Base-by-base conservation (phyloP, 1,284 basidiomycete species). In the Ustilago vetiveriae region DNA sequence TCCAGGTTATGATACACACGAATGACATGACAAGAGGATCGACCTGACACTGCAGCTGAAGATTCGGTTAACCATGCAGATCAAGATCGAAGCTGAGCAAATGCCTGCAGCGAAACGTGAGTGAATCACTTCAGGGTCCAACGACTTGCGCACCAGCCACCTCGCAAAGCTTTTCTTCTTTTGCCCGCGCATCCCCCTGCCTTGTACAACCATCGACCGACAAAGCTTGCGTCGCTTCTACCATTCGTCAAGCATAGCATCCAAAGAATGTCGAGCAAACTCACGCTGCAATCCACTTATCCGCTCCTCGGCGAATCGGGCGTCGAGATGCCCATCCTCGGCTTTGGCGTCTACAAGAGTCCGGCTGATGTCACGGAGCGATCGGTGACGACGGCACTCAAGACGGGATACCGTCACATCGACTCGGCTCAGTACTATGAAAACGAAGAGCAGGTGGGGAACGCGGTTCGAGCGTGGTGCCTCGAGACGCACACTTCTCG, bases 331-430 rank as follows among this genome's bases (percentile, higher is more conserved):
- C 67, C 67, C 32, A 42, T 64, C 6, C 49, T 64, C 6, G 67
- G 67, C 13, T 70, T 70, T 35, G 67, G 67, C 23, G 67, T 70
- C 14, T 70, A 70, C 60, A 59, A 64, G 48, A 59, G 55, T 19
- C 60, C 56, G 16, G 24, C 44, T 2, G 60, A 70, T 17, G 67
- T 70, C 2, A 56, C 55, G 2, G 48, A 52, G 13, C 32, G 39
- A 11, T 70, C 67, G 36, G 67, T 70, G 26, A 64, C 46, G 14
- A 60, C 67, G 0, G 67, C 67, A 8, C 56, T 70, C 52, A 56
- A 64, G 40, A 43, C 48, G 1, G 67, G 67, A 1, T 70, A 70
- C n/a, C 51, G 67, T 3, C 67, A 70, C 38, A 70, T 70, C 21
- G 67, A 70, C 42, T 33, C 35, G 24, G 67, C 67, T 3, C 67